Conservation (phyloP, 371 early-diverging fungal species). For the Saksenaea oblongispora region DNA sequence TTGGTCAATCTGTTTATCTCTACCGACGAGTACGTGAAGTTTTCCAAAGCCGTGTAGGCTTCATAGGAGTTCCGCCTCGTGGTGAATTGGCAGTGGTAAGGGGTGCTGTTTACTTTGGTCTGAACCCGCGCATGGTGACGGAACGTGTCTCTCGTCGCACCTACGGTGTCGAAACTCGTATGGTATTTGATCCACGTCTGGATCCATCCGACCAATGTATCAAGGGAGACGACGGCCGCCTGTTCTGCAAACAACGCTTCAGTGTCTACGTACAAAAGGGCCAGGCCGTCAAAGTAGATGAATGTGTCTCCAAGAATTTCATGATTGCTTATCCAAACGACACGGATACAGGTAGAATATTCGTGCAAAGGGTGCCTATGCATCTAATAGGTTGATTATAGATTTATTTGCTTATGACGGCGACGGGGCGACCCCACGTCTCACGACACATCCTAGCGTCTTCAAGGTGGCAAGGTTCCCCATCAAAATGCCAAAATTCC, state of each 20-base stretch:
- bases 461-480: slow-evolving; percentile 53
- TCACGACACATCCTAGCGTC: slow-evolving; percentile 48
- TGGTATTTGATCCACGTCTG: slow-evolving; percentile 58
- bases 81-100: slow-evolving; percentile 54
- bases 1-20: slow-evolving; percentile 61
- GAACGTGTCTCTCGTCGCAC: slow-evolving; percentile 64
- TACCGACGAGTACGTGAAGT: slow-evolving; percentile 48
- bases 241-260: slow-evolving; percentile 60
- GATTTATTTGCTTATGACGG: slow-evolving; percentile 55
- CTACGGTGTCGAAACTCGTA: slow-evolving; percentile 63
- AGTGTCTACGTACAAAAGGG: slow-evolving; percentile 64
- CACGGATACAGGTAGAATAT: slow-evolving; percentile 45
- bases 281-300: slow-evolving; percentile 57
- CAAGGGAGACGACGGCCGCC: slow-evolving; percentile 45
- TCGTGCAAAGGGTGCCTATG: not conserved
- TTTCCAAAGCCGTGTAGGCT: slow-evolving; percentile 49
- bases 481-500: slow-evolving; percentile 53
- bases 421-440: slow-evolving; percentile 40
- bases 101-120: slow-evolving; percentile 59
- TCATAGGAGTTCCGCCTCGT: slow-evolving; percentile 57
- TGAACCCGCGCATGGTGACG: slow-evolving; percentile 58
- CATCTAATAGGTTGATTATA: slow-evolving; percentile 8
- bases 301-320: slow-evolving; percentile 65
- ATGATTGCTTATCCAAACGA: slow-evolving; percentile 60
- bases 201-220: slow-evolving; percentile 65